Evolutionary conservation across 257 asterid genomes (phyloP).

Genomic region (Rhazya stricta): DNA sequence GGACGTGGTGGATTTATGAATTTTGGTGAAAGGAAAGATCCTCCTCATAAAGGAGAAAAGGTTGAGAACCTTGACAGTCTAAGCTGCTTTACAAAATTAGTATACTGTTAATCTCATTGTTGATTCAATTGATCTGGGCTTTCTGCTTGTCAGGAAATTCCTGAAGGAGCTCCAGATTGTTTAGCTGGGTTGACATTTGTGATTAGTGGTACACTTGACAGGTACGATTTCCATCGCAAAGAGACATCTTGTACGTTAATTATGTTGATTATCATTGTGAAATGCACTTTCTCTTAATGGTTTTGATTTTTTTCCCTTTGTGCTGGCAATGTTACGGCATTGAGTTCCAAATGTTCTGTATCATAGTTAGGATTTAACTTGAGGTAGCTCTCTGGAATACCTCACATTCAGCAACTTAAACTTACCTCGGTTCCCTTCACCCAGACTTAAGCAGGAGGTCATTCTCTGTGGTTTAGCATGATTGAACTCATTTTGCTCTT

Average conservation of each 20-base stretch:
- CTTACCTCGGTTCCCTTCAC: not conserved
- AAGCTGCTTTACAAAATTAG: constrained; percentile 9
- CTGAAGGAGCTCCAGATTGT: constrained; percentile 88
- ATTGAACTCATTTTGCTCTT: not conserved
- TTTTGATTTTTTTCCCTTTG: not conserved
- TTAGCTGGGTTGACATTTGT: constrained; percentile 92
- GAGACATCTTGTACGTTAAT: constrained; percentile 13
- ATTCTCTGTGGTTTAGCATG: not conserved
- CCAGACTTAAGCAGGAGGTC: not conserved
- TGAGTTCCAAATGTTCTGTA: not conserved
- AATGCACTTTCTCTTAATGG: not conserved
- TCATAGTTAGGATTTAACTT: not conserved
- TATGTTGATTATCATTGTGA: not conserved
- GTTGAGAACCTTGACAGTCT: constrained; percentile 29
- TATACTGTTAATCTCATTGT: not conserved
- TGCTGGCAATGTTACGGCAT: constrained; percentile 1
- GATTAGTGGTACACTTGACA: constrained; percentile 97
- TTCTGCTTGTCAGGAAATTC: constrained; percentile 68
- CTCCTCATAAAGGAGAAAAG: constrained; percentile 99
- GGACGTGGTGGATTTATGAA: constrained; percentile 95
- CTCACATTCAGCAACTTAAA: not conserved
- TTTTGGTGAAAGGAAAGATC: constrained; percentile 98
- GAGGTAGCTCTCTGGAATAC: not conserved
- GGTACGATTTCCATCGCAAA: constrained; percentile 36
- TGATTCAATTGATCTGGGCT: constrained; percentile 16